Percentiles rank a stretch among this genome's conserved stretches.
These are phyloP conservation scores for Candolleomyces eurysporus DNA, from an alignment of 768 basidiomycete genomes.

Conservation along the genomic window DNA sequence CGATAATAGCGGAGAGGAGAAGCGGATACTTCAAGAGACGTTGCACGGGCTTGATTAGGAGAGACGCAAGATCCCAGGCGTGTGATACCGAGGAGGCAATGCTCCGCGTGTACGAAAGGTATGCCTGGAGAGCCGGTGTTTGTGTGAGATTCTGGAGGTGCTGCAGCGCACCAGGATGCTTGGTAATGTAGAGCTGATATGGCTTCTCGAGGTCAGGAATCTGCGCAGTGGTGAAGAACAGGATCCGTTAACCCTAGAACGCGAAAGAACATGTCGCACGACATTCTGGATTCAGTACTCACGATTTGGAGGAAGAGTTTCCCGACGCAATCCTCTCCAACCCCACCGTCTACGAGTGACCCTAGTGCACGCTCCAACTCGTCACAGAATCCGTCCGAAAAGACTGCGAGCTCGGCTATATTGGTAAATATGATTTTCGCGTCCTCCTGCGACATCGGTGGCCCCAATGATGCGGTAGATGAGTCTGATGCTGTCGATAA, in stretches of 20 bases:
- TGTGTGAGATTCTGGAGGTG: conserved; percentile 53
- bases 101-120: conserved; percentile 63
- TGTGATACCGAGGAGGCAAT: conserved; percentile 73
- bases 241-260: background rate
- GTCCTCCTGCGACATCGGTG: conserved; percentile 74
- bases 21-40: conserved; percentile 93
- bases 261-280: conserved; percentile 7
- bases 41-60: conserved; percentile 97
- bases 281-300: conserved; percentile 27
- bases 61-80: conserved; percentile 89
- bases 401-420: conserved; percentile 68
- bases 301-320: conserved; percentile 68
- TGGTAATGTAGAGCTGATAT: conserved; percentile 80
- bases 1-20: conserved; percentile 72
- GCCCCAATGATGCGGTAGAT: conserved; percentile 33
- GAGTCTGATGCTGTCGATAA: conserved; percentile 52
- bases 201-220: conserved; percentile 67
- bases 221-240: conserved; percentile 30
- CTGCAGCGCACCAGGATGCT: conserved; percentile 70
- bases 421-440: conserved; percentile 74
- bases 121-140: conserved; percentile 60
- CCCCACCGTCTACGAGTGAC: conserved; percentile 56
- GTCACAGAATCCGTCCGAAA: conserved; percentile 66
- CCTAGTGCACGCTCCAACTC: conserved; percentile 68
- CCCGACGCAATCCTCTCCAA: conserved; percentile 70